Percentiles rank a stretch among this genome's conserved stretches.
These are phyloP conservation scores for Ophiostoma fasciatum DNA, from an alignment of 2,329 filamentous ascomycete species.

Conservation along the genomic window DNA sequence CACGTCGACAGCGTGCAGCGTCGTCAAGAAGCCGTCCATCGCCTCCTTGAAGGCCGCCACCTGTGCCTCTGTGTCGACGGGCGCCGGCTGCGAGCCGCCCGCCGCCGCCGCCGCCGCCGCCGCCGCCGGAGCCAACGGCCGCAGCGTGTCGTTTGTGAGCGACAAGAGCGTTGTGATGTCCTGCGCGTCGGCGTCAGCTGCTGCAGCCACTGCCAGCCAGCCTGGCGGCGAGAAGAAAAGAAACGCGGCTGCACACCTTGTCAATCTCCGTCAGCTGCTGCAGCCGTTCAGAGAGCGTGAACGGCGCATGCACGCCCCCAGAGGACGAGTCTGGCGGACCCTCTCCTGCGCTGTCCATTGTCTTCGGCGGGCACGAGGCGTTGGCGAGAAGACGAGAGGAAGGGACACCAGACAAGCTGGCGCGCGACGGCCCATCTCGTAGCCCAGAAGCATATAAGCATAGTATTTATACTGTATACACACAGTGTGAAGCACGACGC, in stretches of 20 bases:
- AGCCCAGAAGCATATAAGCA: too few species aligned
- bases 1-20: slow-evolving; percentile 61
- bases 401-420: too few species aligned
- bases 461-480: too few species aligned
- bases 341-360: too few species aligned
- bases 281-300: slow-evolving; percentile 64
- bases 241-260: slow-evolving; percentile 34
- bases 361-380: too few species aligned
- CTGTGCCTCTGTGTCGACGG: slow-evolving; percentile 26
- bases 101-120: background rate
- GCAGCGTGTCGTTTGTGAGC: slow-evolving; percentile 42
- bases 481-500: too few species aligned
- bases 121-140: slow-evolving; percentile 29
- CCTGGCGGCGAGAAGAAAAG: background rate
- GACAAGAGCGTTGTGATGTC: slow-evolving; percentile 31
- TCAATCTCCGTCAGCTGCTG: slow-evolving; percentile 69
- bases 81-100: slow-evolving; percentile 6
- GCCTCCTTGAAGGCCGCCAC: slow-evolving; percentile 42
- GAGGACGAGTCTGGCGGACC: too few species aligned
- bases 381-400: too few species aligned
- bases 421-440: too few species aligned
- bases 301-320: slow-evolving; percentile 31
- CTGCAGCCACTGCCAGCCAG: too few species aligned
- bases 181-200: too few species aligned
- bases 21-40: slow-evolving; percentile 53